A percentile compares a stretch with the other conserved stretches of the same genome.
Conservation (phyloP, 2,329 filamentous ascomycete species). For the Xylariaceae sp. region DNA sequence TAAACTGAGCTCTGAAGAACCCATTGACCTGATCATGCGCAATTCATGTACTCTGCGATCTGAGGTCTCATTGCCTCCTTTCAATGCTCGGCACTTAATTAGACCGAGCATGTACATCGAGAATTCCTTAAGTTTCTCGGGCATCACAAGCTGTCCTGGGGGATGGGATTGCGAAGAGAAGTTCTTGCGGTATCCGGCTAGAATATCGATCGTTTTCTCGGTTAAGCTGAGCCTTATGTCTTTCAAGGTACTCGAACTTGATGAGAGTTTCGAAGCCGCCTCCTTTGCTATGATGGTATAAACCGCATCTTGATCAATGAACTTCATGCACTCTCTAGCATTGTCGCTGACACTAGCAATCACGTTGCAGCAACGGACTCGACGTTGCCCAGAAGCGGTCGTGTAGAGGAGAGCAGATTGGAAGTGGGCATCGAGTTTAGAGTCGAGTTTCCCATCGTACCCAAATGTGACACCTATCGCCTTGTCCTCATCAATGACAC, state of each 20-base stretch:
- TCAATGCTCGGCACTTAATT: slow-evolving; percentile 90
- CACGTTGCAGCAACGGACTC: slow-evolving; percentile 90
- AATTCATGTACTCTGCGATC: slow-evolving; percentile 92
- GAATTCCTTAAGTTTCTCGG: slow-evolving; percentile 94
- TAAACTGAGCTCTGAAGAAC: slow-evolving; percentile 80
- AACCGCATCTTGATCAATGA: slow-evolving; percentile 94
- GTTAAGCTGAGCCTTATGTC: slow-evolving; percentile 83
- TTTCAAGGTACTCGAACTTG: slow-evolving; percentile 74
- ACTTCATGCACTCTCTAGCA: slow-evolving; percentile 84
- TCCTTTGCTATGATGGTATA: slow-evolving; percentile 90
- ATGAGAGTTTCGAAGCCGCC: slow-evolving; percentile 81
- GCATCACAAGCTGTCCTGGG: slow-evolving; percentile 90
- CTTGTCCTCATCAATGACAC: slow-evolving; percentile 91
- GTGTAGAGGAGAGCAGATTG: slow-evolving; percentile 95
- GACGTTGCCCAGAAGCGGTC: slow-evolving; percentile 83
- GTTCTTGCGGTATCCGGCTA: slow-evolving; percentile 91
- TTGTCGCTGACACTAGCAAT: slow-evolving; percentile 91
- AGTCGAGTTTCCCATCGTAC: slow-evolving; percentile 96
- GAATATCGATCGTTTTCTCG: slow-evolving; percentile 91
- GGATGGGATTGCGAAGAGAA: slow-evolving; percentile 83
- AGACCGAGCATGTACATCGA: slow-evolving; percentile 94
- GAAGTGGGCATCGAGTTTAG: slow-evolving; percentile 96
- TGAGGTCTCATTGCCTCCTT: slow-evolving; percentile 87
- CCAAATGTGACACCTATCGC: slow-evolving; percentile 89
- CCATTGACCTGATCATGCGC: slow-evolving; percentile 88